Evolutionary conservation across 352 stramenopile genomes (phyloP).

Genomic region (Phytophthora macrochlamydospora): DNA sequence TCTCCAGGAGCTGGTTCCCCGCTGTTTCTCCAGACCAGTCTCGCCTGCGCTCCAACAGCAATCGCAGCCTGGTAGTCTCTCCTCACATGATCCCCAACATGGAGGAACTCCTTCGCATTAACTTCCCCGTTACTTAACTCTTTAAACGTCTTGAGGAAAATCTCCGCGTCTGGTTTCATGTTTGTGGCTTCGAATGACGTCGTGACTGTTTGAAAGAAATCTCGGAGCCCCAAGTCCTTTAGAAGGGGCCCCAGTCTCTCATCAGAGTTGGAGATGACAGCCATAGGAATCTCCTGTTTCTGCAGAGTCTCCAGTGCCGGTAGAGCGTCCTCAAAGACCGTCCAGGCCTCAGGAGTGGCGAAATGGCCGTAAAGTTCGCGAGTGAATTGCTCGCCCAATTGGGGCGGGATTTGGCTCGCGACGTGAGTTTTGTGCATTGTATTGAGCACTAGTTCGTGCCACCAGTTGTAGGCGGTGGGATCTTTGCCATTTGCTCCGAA

Average conservation of each 20-base stretch:
- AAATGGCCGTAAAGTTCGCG: conserved; percentile 63
- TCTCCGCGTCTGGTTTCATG: conserved; percentile 57
- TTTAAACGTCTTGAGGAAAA: conserved; percentile 68
- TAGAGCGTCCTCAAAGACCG: conserved; percentile 58
- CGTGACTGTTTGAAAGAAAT: conserved; percentile 60
- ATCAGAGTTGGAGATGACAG: conserved; percentile 84
- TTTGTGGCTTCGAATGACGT: conserved; percentile 57
- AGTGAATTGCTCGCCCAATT: conserved; percentile 45
- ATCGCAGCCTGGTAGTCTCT: conserved; percentile 63
- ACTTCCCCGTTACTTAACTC: neutral
- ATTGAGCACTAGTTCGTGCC: conserved; percentile 55
- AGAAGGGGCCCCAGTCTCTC: conserved; percentile 64
- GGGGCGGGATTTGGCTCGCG: conserved; percentile 14
- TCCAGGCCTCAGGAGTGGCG: conserved; percentile 52
- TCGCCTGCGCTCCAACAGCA: conserved; percentile 43
- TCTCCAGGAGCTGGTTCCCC: neutral
- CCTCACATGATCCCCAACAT: conserved; percentile 64
- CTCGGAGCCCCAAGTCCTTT: conserved; percentile 39
- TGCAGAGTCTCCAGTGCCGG: conserved; percentile 47
- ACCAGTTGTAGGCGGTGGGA: conserved; percentile 56
- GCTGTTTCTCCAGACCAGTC: conserved; percentile 40
- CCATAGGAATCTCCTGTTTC: conserved; percentile 34
- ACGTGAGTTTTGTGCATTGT: conserved; percentile 33
- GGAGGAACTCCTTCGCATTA: conserved; percentile 36
- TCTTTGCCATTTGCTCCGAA: conserved; percentile 39